phyloP scores from a whole-genome alignment of 2,329 filamentous ascomycete species.

The Verticillium albo-atrum region DNA sequence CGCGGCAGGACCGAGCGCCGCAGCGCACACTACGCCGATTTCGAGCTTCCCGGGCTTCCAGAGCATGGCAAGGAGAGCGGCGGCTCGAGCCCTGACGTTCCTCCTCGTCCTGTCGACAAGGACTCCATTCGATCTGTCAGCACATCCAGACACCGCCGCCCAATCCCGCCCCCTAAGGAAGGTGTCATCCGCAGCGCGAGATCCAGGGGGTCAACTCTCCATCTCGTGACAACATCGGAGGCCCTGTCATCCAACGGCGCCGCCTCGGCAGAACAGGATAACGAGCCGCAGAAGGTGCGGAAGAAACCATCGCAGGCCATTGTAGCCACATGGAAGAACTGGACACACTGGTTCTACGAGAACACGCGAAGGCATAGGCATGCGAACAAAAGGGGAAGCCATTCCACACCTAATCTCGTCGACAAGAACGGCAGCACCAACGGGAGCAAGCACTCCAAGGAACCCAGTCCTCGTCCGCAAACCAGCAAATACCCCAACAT shows the following conservation, averaged over 20 bases:
- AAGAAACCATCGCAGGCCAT: conserved; percentile 56
- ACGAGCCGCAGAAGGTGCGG: conserved; percentile 39
- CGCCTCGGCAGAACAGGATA: conserved; percentile 18
- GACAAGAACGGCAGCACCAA: conserved; percentile 40
- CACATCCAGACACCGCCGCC: conserved; percentile 70
- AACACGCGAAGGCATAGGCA: conserved; percentile 48
- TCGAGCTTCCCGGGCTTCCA: conserved; percentile 73
- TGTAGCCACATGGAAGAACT: conserved; percentile 58
- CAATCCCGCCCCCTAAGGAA: conserved; percentile 84
- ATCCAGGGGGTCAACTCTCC: conserved; percentile 78
- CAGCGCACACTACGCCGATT: conserved; percentile 60
- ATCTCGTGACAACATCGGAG: conserved; percentile 69
- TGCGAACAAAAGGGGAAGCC: conserved; percentile 45
- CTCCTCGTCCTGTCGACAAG: conserved; percentile 73
- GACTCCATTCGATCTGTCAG: conserved; percentile 71
- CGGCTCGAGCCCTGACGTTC: conserved; percentile 40
- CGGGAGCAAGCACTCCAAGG: conserved; percentile 40
- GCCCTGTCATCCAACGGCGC: conserved; percentile 31
- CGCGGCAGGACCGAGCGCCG: conserved; percentile 76
- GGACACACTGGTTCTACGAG: conserved; percentile 60
- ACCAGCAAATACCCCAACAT: conserved; percentile 52
- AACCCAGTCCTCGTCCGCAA: conserved; percentile 53
- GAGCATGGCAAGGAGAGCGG: conserved; percentile 49
- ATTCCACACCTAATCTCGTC: conserved; percentile 56
- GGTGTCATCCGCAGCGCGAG: conserved; percentile 61